Conservation (phyloP, 192 early-diverging fungal genomes). For the Backusella morwellensis region DNA sequence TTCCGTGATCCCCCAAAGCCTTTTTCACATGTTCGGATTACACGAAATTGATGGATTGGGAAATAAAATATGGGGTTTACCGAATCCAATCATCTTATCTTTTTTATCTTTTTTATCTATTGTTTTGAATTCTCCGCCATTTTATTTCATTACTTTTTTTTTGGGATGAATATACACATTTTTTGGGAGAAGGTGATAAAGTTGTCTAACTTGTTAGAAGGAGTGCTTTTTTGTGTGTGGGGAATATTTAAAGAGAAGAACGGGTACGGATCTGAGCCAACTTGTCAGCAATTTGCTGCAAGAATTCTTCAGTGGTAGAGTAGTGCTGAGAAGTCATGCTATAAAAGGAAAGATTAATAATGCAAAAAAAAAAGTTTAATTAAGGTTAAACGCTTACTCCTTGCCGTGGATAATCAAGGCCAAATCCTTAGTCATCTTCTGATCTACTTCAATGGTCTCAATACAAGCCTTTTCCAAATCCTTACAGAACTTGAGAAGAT, state of each 20-base stretch:
- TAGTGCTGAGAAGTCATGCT: constrained; percentile 79
- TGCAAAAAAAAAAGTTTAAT: neutral
- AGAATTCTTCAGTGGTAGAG: constrained; percentile 83
- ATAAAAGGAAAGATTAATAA: neutral
- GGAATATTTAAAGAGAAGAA: constrained; percentile 21
- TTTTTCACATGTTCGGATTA: neutral
- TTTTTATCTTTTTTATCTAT: constrained; percentile 2
- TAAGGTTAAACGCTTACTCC: constrained; percentile 32
- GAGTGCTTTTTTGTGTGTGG: neutral
- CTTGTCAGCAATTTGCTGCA: constrained; percentile 74
- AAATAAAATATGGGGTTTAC: constrained; percentile 7
- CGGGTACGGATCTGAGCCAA: constrained; percentile 24
- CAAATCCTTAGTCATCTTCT: constrained; percentile 97
- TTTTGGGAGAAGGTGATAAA: neutral
- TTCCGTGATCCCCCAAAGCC: neutral
- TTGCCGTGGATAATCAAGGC: constrained; percentile 93
- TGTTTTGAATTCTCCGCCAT: neutral
- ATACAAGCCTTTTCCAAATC: constrained; percentile 87
- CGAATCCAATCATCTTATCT: neutral
- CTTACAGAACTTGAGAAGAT: constrained; percentile 68
- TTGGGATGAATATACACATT: neutral
- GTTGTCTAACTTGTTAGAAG: neutral
- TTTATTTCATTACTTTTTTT: neutral
- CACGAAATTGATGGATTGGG: neutral
- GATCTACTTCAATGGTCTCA: constrained; percentile 77